These are phyloP conservation scores for Thielaviopsis populi DNA, from an alignment of 2,329 filamentous ascomycete genomes.

Conservation along the genomic window DNA sequence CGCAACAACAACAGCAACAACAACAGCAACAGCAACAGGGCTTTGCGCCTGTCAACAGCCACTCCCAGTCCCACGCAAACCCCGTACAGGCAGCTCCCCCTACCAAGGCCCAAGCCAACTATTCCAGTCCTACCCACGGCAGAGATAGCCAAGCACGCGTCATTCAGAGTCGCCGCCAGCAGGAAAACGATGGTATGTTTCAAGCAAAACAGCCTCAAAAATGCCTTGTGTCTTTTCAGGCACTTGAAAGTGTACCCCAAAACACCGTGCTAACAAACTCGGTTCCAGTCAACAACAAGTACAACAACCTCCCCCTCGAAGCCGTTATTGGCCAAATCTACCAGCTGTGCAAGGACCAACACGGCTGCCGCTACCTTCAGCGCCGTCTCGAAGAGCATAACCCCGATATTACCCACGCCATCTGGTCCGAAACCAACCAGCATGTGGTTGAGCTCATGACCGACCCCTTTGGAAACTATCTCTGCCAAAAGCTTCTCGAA, in stretches of 20 bases:
- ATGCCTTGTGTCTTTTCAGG: background rate
- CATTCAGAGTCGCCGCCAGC: conserved; percentile 58
- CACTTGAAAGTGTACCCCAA: background rate
- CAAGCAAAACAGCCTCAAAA: conserved; percentile 9
- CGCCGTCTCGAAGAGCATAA: conserved; percentile 90
- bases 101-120: background rate
- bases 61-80: background rate
- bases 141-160: conserved; percentile 64
- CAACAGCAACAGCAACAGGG: conserved; percentile 9
- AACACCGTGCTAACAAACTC: background rate
- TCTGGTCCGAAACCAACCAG: conserved; percentile 83
- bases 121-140: conserved; percentile 29
- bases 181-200: conserved; percentile 52
- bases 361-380: conserved; percentile 91
- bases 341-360: conserved; percentile 88
- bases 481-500: conserved; percentile 96
- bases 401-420: conserved; percentile 72
- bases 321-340: conserved; percentile 73
- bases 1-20: conserved; percentile 16
- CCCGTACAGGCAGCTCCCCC: background rate
- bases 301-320: conserved; percentile 69
- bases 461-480: conserved; percentile 96
- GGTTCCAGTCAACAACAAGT: conserved; percentile 53
- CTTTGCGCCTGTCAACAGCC: background rate
- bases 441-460: conserved; percentile 98